Evolutionary conservation across 2,329 filamentous ascomycete species (phyloP), one percentile per base, ranked within the genome.

Genomic region (Emydomyces testavorans): DNA sequence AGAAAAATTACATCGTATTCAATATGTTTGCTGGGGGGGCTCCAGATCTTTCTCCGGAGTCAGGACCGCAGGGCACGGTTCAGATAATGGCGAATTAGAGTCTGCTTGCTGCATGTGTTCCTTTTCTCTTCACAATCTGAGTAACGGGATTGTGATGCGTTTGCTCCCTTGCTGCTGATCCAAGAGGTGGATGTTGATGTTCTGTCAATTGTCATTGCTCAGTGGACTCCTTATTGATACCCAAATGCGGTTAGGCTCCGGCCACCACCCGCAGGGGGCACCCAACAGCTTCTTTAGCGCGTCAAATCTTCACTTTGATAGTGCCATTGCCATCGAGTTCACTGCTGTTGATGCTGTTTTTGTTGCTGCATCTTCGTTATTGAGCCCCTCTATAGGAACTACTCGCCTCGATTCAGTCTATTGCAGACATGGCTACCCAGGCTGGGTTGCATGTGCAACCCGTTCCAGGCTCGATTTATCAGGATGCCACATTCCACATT

Each of bases 311-410:
- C 10, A 15, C 36, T 23, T 41, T 16, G 6, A 23, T 20, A 41
- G 29, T 24, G 18, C 35, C 43, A 46, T 32, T 31, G 13, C 13
- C 43, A 46, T 32, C 23, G 13, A 8, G 16, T 13, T 23, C 23
- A 28, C 34, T 43, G 2, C 15, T 39, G 36, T 6, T 24, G 44
- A 5, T 31, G n/a, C 15, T 21, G 32, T 39, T 34, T 34, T 34
- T 34, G 15, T 24, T 11, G 29, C 41, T 48, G 42, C 45, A 46
- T 40, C 39, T 13, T 39, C 39, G 43, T 57, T 60, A 58, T 61
- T 59, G 55, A 60, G 15, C 41, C 55, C 52, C 52, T 46, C 23
- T 46, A 46, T 46, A 46, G 43, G 43, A 46, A 46, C 43, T 38
- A 24, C 32, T 26, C 15, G 24, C 29, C 41, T 21, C n/a, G 21